Percentiles rank a stretch among this genome's conserved stretches.
These are phyloP conservation scores for Paspalum vaginatum DNA, from an alignment of 176 grass and related monocot genomes.

Conservation along the genomic window DNA sequence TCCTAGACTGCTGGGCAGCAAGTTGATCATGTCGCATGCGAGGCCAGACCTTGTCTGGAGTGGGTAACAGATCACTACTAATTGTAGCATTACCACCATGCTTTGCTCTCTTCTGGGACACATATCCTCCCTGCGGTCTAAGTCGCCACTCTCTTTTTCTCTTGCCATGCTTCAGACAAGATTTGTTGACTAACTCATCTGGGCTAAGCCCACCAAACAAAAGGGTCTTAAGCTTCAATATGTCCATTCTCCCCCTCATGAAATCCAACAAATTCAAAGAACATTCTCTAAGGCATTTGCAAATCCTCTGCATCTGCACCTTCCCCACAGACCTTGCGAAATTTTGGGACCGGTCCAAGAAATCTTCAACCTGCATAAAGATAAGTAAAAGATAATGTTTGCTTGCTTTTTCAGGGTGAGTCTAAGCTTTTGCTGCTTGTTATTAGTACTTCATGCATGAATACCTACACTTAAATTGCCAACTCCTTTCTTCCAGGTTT, in stretches of 20 bases:
- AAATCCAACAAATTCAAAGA: slow-evolving; percentile 55
- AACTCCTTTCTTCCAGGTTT: slow-evolving; percentile 56
- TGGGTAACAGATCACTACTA: not conserved
- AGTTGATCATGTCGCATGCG: not conserved
- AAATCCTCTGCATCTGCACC: slow-evolving; percentile 65
- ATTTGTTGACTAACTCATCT: slow-evolving; percentile 9
- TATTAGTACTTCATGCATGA: not conserved
- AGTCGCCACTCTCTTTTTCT: not conserved
- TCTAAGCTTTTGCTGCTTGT: not conserved
- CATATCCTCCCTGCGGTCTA: not conserved
- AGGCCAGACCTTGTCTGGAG: not conserved
- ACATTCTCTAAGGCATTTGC: slow-evolving; percentile 49
- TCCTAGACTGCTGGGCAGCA: not conserved
- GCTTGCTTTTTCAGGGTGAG: slow-evolving; percentile 3
- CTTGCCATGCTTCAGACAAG: not conserved
- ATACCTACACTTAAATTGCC: slow-evolving; percentile 73
- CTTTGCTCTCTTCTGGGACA: slow-evolving; percentile 29
- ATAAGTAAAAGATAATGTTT: not conserved
- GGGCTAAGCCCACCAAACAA: slow-evolving; percentile 57
- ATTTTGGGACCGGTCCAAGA: slow-evolving; percentile 81
- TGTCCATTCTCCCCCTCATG: slow-evolving; percentile 52
- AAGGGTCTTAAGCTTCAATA: slow-evolving; percentile 44
- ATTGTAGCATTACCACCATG: not conserved
- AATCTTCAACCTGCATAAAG: slow-evolving; percentile 82
- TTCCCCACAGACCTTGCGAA: slow-evolving; percentile 75